phyloP scores from a whole-genome alignment of 2,329 filamentous ascomycete species.

The Pseudogymnoascus sp. region DNA sequence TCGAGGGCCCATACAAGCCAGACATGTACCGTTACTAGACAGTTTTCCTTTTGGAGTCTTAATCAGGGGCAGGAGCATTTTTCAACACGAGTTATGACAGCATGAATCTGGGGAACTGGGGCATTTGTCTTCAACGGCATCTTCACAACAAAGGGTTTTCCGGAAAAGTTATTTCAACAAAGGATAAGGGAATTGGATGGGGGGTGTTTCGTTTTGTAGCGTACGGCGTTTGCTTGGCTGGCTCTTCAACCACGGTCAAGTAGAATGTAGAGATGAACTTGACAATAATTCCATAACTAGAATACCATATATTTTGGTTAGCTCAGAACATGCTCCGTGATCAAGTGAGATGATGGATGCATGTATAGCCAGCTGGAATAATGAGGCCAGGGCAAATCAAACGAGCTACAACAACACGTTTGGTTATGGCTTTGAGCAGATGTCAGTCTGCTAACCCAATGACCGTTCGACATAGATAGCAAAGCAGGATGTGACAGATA shows the following conservation, averaged over 20 bases:
- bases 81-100: constrained; percentile 41
- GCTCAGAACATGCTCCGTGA: background rate
- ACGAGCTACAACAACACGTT: background rate
- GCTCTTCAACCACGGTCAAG: constrained; percentile 32
- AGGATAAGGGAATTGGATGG: constrained; percentile 2
- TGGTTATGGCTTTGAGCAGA: background rate
- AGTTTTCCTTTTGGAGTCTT: constrained; percentile 19
- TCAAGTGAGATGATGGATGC: background rate
- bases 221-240: constrained; percentile 32
- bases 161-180: constrained; percentile 31
- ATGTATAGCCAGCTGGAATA: background rate
- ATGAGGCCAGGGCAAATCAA: background rate
- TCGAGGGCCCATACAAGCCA: constrained; percentile 90
- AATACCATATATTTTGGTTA: background rate
- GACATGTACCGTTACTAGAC: constrained; percentile 53
- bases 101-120: constrained; percentile 14
- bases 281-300: constrained; percentile 9
- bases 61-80: constrained; percentile 19
- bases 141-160: constrained; percentile 22
- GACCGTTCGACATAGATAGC: background rate
- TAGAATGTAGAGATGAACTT: constrained; percentile 22
- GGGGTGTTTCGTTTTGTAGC: constrained; percentile 25
- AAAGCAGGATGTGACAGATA: no score
- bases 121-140: constrained; percentile 55
- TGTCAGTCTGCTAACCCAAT: background rate